Conservation (phyloP, 768 basidiomycete genomes). For the Mycena epipterygia region DNA sequence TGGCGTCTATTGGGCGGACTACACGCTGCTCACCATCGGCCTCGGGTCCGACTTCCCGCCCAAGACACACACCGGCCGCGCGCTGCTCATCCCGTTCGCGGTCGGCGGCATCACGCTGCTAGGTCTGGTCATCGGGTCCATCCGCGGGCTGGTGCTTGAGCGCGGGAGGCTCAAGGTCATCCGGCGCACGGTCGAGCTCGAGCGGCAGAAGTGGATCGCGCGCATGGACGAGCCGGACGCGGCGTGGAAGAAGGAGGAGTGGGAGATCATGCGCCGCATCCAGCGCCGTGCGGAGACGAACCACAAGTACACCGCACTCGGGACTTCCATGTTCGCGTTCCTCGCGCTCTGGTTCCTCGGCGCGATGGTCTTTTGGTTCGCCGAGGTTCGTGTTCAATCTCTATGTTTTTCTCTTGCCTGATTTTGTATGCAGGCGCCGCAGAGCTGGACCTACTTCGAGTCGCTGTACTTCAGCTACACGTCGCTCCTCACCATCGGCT, state of each 20-base stretch:
- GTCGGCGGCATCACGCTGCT: slow-evolving; percentile 54
- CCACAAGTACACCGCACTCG: slow-evolving; percentile 47
- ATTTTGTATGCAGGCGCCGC: slow-evolving; percentile 37
- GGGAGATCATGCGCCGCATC: slow-evolving; percentile 55
- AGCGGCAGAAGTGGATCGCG: slow-evolving; percentile 44
- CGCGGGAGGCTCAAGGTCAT: slow-evolving; percentile 51
- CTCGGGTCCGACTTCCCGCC: slow-evolving; percentile 56
- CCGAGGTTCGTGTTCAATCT: slow-evolving; percentile 41
- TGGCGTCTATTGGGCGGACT: slow-evolving; percentile 59
- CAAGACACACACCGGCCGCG: slow-evolving; percentile 40
- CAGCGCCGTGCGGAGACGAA: slow-evolving; percentile 40
- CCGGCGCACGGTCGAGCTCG: slow-evolving; percentile 49
- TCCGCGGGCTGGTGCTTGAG: slow-evolving; percentile 55
- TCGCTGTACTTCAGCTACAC: slow-evolving; percentile 57
- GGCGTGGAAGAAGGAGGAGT: slow-evolving; percentile 51
- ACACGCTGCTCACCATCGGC: slow-evolving; percentile 57
- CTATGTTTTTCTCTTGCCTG: not conserved
- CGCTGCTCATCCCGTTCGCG: slow-evolving; percentile 54
- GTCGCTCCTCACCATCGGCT: slow-evolving; percentile 56
- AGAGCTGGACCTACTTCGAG: slow-evolving; percentile 53
- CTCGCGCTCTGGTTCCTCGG: slow-evolving; percentile 53
- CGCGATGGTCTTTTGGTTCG: slow-evolving; percentile 52
- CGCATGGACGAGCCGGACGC: slow-evolving; percentile 37
- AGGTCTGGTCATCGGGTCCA: slow-evolving; percentile 54
- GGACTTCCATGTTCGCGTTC: slow-evolving; percentile 45